Evolutionary conservation across 306 rosid genomes (phyloP).

Genomic region (Cucurbita moschata): DNA sequence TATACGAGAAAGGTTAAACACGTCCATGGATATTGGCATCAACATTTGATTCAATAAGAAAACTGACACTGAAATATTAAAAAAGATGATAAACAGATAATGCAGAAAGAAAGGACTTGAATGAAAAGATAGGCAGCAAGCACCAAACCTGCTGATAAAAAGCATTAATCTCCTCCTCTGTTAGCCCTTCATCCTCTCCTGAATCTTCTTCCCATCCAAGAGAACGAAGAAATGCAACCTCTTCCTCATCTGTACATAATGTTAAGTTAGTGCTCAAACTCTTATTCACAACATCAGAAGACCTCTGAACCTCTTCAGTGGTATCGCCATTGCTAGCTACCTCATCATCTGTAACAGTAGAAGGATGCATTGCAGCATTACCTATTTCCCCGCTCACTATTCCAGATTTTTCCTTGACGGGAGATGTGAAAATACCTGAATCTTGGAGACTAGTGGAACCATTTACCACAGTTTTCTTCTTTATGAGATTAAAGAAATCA

Average conservation of each 20-base stretch:
- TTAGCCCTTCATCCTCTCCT: conserved; percentile 84
- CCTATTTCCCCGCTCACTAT: conserved; percentile 29
- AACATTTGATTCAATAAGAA: background rate
- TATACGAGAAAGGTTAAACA: background rate
- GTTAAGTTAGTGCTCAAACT: conserved; percentile 26
- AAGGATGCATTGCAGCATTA: conserved; percentile 34
- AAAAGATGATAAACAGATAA: background rate
- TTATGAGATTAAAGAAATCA: conserved; percentile 75
- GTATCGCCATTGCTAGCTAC: conserved; percentile 39
- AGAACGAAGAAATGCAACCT: conserved; percentile 85
- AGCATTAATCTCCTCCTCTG: conserved; percentile 84
- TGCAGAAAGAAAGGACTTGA: background rate
- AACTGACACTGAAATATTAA: background rate
- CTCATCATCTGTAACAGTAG: conserved; percentile 30
- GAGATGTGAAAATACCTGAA: conserved; percentile 41
- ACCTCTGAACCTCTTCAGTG: conserved; percentile 36
- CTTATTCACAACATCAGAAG: conserved; percentile 22
- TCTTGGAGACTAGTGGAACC: conserved; percentile 38
- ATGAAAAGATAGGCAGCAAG: background rate
- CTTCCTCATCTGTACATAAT: conserved; percentile 73
- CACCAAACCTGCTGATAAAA: conserved; percentile 58
- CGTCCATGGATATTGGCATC: background rate
- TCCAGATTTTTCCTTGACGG: conserved; percentile 42
- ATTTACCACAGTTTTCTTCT: conserved; percentile 56
- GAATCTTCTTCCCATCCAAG: conserved; percentile 97